These are phyloP conservation scores for Fraxinus xanthoxyloides DNA, from an alignment of 305 asterid genomes.

Conservation along the genomic window DNA sequence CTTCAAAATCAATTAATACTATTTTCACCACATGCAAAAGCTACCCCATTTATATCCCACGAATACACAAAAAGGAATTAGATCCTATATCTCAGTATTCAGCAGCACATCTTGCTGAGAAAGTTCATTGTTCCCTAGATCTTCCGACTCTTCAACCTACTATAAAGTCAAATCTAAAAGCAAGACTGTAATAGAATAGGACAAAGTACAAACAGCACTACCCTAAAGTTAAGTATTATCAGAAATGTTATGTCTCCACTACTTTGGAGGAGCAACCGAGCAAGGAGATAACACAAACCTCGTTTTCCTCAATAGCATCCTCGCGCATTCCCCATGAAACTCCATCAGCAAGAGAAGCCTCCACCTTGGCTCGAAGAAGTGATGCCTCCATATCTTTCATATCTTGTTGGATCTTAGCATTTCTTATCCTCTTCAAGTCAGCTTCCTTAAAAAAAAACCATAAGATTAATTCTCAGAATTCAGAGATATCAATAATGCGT, in stretches of 20 bases:
- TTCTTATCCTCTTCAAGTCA: constrained; percentile 66
- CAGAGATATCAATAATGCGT: not conserved
- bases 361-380: constrained; percentile 75
- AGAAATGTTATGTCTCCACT: not conserved
- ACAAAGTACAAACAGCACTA: constrained; percentile 3
- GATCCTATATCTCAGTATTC: not conserved
- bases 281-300: constrained; percentile 47
- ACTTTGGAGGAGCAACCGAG: not conserved
- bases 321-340: constrained; percentile 98
- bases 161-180: constrained; percentile 7
- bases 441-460: constrained; percentile 64
- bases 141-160: constrained; percentile 10
- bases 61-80: not conserved
- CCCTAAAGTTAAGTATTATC: not conserved
- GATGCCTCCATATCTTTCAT: constrained; percentile 94
- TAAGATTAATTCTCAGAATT: constrained; percentile 12
- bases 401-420: constrained; percentile 57
- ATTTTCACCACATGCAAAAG: not conserved
- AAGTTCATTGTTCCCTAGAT: constrained; percentile 6
- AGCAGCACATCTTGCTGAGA: not conserved
- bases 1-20: not conserved
- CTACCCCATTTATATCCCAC: not conserved
- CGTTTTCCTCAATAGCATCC: constrained; percentile 92
- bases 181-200: not conserved
- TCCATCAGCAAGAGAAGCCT: constrained; percentile 90